Evolutionary conservation across 2,329 filamentous ascomycete genomes (phyloP).

Genomic region (Paracoccidioides lutzii): DNA sequence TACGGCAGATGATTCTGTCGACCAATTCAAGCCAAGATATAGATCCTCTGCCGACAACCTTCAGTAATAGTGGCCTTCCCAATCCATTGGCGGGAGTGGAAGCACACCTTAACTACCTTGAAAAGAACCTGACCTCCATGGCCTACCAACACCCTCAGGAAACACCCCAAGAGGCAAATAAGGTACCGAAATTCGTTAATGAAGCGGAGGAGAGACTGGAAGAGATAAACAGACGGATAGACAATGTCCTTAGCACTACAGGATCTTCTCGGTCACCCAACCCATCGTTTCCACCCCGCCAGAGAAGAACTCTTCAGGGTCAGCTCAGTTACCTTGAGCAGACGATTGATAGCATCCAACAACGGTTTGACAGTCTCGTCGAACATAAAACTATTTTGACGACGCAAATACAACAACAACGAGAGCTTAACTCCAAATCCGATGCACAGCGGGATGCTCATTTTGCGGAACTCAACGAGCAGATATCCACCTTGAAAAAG

Average conservation of each 20-base stretch:
- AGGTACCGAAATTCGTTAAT: constrained; percentile 15
- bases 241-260: constrained; percentile 41
- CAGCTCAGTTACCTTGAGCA: constrained; percentile 65
- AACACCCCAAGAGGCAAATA: constrained; percentile 11
- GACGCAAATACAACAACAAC: constrained; percentile 88
- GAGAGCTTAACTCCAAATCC: constrained; percentile 79
- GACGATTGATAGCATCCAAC: constrained; percentile 67
- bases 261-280: constrained; percentile 31
- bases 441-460: constrained; percentile 46
- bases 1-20: constrained; percentile 53
- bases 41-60: constrained; percentile 25
- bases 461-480: constrained; percentile 33
- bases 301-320: constrained; percentile 47
- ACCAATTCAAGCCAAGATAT: constrained; percentile 24
- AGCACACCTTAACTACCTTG: constrained; percentile 58
- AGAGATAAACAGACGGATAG: constrained; percentile 52
- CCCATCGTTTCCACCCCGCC: constrained; percentile 43
- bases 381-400: constrained; percentile 84
- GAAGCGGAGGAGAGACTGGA: constrained; percentile 45
- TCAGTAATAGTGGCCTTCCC: constrained; percentile 16
- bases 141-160: constrained; percentile 35
- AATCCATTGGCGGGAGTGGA: constrained; percentile 26
- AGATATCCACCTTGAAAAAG: constrained; percentile 49
- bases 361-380: constrained; percentile 61
- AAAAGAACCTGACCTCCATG: constrained; percentile 50